phyloP scores from a whole-genome alignment of 2,329 filamentous ascomycete species.

The Fusarium siculi region DNA sequence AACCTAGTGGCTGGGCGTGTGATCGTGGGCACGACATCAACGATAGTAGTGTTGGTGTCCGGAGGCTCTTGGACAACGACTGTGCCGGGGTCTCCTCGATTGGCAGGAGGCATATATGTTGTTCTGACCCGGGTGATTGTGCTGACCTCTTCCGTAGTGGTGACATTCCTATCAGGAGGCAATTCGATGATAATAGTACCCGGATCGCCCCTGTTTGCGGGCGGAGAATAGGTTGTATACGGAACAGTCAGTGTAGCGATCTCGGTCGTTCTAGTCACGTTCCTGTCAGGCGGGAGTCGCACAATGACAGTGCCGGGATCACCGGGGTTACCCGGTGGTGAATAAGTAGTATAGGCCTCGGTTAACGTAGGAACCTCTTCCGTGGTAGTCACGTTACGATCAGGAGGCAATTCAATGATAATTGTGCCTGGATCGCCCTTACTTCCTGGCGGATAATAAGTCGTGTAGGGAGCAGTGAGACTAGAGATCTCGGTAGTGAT shows the following conservation, averaged over 20 bases:
- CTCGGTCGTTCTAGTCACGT: slow-evolving; percentile 11
- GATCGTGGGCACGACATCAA: slow-evolving; percentile 10
- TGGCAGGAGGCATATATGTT: slow-evolving; percentile 10
- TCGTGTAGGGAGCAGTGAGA: slow-evolving; percentile 11
- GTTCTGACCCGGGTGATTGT: slow-evolving; percentile 1
- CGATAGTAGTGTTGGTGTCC: slow-evolving; percentile 19
- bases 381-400: slow-evolving; percentile 15
- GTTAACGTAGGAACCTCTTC: neutral
- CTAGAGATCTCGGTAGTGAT: slow-evolving; percentile 18
- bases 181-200: slow-evolving; percentile 21
- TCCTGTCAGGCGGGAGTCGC: slow-evolving; percentile 6
- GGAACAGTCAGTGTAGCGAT: slow-evolving; percentile 4
- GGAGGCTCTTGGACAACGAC: slow-evolving; percentile 20
- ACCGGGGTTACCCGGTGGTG: neutral
- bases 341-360: slow-evolving; percentile 10
- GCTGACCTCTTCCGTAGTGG: slow-evolving; percentile 3
- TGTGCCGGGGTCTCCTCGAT: slow-evolving; percentile 21
- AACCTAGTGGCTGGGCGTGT: slow-evolving; percentile 14
- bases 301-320: slow-evolving; percentile 25
- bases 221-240: slow-evolving; percentile 12
- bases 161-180: slow-evolving; percentile 21
- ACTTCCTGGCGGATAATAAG: neutral
- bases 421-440: slow-evolving; percentile 20
- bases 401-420: slow-evolving; percentile 18
- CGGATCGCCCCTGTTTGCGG: slow-evolving; percentile 10